Base-by-base conservation (phyloP, 345 rosid genomes). In the Hevea brasiliensis region DNA sequence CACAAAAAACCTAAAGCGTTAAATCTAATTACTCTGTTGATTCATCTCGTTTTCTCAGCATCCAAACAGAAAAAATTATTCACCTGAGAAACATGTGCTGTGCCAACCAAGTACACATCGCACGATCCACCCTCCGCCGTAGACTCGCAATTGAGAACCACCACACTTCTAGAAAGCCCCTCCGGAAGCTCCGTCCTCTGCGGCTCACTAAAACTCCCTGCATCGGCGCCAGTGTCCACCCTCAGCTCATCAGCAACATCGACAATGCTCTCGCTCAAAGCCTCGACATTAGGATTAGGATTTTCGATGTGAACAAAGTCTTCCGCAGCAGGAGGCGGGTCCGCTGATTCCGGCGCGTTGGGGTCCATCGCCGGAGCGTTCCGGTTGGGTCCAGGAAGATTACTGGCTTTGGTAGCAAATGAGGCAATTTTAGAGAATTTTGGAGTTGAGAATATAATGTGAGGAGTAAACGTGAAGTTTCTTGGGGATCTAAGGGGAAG, bases 51-150 rank as follows among this genome's bases (percentile, higher is more conserved):
- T 63, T 78, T 50, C 57, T 41, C 73, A 56, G 26, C 66, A 82
- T 62, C 63, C 82, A 72, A 72, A 41, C 72, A 77, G 63, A 74
- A 61, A 66, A 26, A n/a, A n/a, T n/a, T 63, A 51, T 40, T 74
- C 74, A 89, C 99, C 98, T 88, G 83, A 12, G 98, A 96, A 37
- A 93, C 97, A 76, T 96, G 99, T 66, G 94, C 95, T 57, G 98
- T 93, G 24, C 97, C 99, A 55, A 96, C 86, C 82, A 96, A 65
- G 72, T 86, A 88, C 12, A 96, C 99, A 75, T 91, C 88, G 77
- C 99, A 96, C 21, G 76, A 78, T 75, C 98, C 96, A 26, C 89
- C 87, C 44, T 76, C 90, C 24, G 85, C 90, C 15, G 85, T 47
- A 27, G 97, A 91, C 64, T 90, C 97, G 72, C 99, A 96, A 8